A percentile compares a stretch with the other conserved stretches of the same genome.
Evolutionary conservation across 2,329 filamentous ascomycete species (phyloP).

Genomic region (Aureobasidium musti): DNA sequence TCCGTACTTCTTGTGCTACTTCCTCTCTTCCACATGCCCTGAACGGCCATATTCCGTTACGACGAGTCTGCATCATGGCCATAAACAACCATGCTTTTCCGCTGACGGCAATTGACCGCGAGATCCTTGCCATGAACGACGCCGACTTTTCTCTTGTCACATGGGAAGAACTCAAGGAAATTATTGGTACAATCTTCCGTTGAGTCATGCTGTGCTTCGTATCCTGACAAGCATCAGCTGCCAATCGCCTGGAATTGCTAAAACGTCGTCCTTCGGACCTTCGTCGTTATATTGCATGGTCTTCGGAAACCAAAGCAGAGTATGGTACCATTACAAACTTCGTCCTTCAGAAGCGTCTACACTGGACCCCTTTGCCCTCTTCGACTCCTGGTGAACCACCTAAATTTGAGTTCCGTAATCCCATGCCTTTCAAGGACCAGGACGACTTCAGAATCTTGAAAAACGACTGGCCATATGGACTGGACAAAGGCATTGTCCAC

Average conservation of each 20-base stretch:
- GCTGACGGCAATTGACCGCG: slow-evolving; percentile 53
- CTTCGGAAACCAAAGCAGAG: slow-evolving; percentile 53
- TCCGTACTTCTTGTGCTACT: slow-evolving; percentile 5
- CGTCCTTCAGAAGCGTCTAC: slow-evolving; percentile 57
- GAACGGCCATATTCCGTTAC: slow-evolving; percentile 2
- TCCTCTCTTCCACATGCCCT: not conserved
- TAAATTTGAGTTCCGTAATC: slow-evolving; percentile 49
- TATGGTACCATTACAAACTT: slow-evolving; percentile 61
- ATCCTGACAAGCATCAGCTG: slow-evolving; percentile 35
- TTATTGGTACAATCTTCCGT: slow-evolving; percentile 49
- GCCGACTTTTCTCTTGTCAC: slow-evolving; percentile 55
- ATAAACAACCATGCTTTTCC: slow-evolving; percentile 42
- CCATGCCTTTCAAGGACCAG: slow-evolving; percentile 56
- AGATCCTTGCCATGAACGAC: slow-evolving; percentile 54
- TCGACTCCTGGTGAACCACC: slow-evolving; percentile 32
- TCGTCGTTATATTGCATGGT: slow-evolving; percentile 62
- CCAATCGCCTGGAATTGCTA: slow-evolving; percentile 57
- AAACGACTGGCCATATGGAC: slow-evolving; percentile 67
- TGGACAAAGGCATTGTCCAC: slow-evolving; percentile 57
- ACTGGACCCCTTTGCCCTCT: slow-evolving; percentile 49
- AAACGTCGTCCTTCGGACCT: slow-evolving; percentile 62
- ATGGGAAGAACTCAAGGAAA: slow-evolving; percentile 55
- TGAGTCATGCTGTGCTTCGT: not conserved
- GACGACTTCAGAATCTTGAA: slow-evolving; percentile 59
- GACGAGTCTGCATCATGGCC: slow-evolving; percentile 1